phyloP scores from a whole-genome alignment of 1,284 basidiomycete species.

The Pterula multifida region DNA sequence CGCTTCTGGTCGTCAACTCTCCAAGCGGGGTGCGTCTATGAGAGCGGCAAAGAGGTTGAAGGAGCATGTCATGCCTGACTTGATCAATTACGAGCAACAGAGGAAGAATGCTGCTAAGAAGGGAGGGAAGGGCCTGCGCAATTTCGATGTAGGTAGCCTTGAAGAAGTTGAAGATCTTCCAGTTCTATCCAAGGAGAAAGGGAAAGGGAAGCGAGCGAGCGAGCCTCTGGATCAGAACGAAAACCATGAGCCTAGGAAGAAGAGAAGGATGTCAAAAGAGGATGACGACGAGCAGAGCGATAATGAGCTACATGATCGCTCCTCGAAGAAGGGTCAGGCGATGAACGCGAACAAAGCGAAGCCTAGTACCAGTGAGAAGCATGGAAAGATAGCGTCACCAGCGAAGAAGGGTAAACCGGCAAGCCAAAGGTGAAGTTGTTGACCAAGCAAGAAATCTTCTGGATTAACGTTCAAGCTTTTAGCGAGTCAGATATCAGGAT shows the following conservation, averaged over 20 bases:
- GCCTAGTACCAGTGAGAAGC: constrained; percentile 5
- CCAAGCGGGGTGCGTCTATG: constrained; percentile 49
- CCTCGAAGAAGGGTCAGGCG: constrained; percentile 11
- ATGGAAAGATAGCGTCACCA: constrained; percentile 11
- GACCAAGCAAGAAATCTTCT: too few relatives aligned
- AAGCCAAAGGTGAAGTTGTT: too few relatives aligned
- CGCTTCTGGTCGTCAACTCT: constrained; percentile 9
- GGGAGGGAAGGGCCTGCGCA: constrained; percentile 15
- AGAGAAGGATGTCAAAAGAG: constrained; percentile 15
- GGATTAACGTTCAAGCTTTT: too few relatives aligned
- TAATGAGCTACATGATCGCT: constrained; percentile 9
- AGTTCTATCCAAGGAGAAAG: constrained; percentile 17
- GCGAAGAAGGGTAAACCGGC: constrained; percentile 11
- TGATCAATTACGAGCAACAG: constrained; percentile 56
- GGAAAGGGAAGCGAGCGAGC: constrained; percentile 11
- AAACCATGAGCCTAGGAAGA: constrained; percentile 12
- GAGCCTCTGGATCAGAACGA: constrained; percentile 6
- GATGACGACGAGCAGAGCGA: constrained; percentile 14
- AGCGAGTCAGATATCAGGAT: too few relatives aligned
- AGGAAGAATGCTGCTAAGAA: constrained; percentile 28
- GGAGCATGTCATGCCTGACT: constrained; percentile 66
- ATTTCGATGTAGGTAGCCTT: constrained; percentile 11
- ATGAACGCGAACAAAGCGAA: too few relatives aligned
- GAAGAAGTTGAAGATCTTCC: constrained; percentile 15
- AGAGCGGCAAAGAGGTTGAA: constrained; percentile 51